Conservation (phyloP, 2,329 filamentous ascomycete genomes). For the Penicillium paneum region DNA sequence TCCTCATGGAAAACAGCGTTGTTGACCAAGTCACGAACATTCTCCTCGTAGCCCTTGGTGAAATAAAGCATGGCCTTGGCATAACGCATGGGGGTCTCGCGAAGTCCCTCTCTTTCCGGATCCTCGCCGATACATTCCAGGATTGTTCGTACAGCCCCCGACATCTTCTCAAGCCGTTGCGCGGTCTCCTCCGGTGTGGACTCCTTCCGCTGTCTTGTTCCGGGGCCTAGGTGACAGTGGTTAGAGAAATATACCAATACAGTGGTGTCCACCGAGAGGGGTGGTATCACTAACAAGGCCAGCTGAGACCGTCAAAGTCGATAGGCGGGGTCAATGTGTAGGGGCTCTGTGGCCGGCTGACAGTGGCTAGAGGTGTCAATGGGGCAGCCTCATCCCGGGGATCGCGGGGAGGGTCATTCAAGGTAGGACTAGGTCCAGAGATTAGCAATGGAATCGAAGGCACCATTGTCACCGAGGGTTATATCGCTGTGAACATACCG, state of each 20-base stretch:
- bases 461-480: neutral
- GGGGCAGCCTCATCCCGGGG: constrained; percentile 51
- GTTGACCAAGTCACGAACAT: constrained; percentile 87
- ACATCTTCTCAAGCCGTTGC: constrained; percentile 58
- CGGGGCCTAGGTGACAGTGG: constrained; percentile 35
- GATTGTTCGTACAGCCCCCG: constrained; percentile 61
- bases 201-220: constrained; percentile 52
- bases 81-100: constrained; percentile 75
- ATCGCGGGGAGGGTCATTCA: constrained; percentile 53
- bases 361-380: constrained; percentile 51
- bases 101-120: constrained; percentile 60
- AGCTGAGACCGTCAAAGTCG: constrained; percentile 52
- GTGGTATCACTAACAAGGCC: constrained; percentile 46
- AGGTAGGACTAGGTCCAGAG: constrained; percentile 20
- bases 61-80: constrained; percentile 95
- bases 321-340: constrained; percentile 51
- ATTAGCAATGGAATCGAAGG: constrained; percentile 4
- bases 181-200: constrained; percentile 57
- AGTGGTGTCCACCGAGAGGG: neutral
- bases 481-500: constrained; percentile 23
- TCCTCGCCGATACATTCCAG: constrained; percentile 66
- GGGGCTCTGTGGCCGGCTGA: constrained; percentile 50
- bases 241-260: constrained; percentile 11
- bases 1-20: constrained; percentile 93
- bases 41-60: constrained; percentile 95